Evolutionary conservation across 768 basidiomycete species (phyloP), one percentile per base, ranked within the genome.

Genomic region (Suillus tomentosus): DNA sequence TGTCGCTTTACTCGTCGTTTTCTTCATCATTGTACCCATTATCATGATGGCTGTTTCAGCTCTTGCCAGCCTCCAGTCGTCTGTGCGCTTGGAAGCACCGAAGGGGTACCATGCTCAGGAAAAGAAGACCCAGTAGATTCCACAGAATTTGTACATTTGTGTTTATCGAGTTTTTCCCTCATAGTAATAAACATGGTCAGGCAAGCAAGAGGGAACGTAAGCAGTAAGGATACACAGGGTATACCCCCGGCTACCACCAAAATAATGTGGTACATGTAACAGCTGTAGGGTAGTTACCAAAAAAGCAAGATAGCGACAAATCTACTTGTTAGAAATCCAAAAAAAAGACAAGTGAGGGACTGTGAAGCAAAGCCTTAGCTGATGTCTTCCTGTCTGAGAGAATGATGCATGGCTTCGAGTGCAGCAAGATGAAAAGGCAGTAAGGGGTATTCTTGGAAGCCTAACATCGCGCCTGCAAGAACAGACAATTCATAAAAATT

Each of bases 361-460:
- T 11, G 24, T 24, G 24, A 64, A 57, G 63, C 13, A 27, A 43
- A 62, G 24, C 48, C 45, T 69, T 64, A 77, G 36, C 72, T 70
- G 10, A 58, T 60, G 15, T 69, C 65, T 60, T 75, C 74, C 48
- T 76, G 76, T 47, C 68, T 69, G n/a, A 82, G 71, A 5, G 79
- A 78, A 37, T 72, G 70, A 19, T 76, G 74, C 85, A 92, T 90
- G 22, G 80, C 80, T 63, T 91, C 86, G 31, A 91, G 80, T 17
- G 90, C 90, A 37, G 86, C 87, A 42, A 94, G 79, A 70, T 94
- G 92, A 71, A 89, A 85, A 14, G 92, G 92, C 60, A 94, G 73
- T 45, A 79, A 77, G 11, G 85, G 80, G 69, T 85, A 81, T 61
- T 77, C 80, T 36, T 76, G 79, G 55, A 85, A 76, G 65, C 79